These are phyloP conservation scores for Mariannaea sp. DNA, from an alignment of 2,329 filamentous ascomycete genomes.

Conservation along the genomic window DNA sequence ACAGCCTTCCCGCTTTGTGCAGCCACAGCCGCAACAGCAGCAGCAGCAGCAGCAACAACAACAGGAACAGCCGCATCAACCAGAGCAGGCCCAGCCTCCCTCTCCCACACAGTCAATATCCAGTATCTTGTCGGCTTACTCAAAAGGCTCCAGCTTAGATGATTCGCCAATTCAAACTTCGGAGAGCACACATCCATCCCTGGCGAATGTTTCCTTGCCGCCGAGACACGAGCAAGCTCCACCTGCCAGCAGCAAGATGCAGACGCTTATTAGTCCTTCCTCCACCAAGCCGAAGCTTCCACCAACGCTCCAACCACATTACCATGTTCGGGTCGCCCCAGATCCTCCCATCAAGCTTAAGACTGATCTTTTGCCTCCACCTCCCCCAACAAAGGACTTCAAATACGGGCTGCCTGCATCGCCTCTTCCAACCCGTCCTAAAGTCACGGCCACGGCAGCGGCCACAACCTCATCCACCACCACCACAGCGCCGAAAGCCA, in stretches of 20 bases:
- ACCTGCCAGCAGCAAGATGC: slow-evolving; percentile 30
- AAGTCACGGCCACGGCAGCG: slow-evolving; percentile 14
- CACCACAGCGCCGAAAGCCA: slow-evolving; percentile 8
- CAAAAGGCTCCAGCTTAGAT: slow-evolving; percentile 52
- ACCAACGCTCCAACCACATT: slow-evolving; percentile 26
- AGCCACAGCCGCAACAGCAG: slow-evolving; percentile 17
- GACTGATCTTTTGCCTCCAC: slow-evolving; percentile 23
- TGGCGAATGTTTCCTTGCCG: slow-evolving; percentile 27
- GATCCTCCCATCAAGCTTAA: slow-evolving; percentile 12
- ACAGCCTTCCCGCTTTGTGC: slow-evolving; percentile 23
- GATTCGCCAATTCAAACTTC: slow-evolving; percentile 45
- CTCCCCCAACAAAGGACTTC: slow-evolving; percentile 38
- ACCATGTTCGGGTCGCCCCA: slow-evolving; percentile 25
- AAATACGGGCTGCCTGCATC: slow-evolving; percentile 30
- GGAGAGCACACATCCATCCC: slow-evolving; percentile 27
- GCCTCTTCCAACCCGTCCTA: not conserved
- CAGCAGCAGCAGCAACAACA: slow-evolving; percentile 24
- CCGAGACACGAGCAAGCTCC: slow-evolving; percentile 31
- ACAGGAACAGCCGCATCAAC: slow-evolving; percentile 23
- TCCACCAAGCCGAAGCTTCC: slow-evolving; percentile 20
- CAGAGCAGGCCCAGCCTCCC: slow-evolving; percentile 30
- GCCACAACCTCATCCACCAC: too few species aligned
- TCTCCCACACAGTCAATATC: slow-evolving; percentile 57
- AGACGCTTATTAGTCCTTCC: slow-evolving; percentile 23
- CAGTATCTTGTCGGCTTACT: slow-evolving; percentile 62